Conservation (phyloP, 2,329 filamentous ascomycete genomes). For the Colletotrichum sp. region DNA sequence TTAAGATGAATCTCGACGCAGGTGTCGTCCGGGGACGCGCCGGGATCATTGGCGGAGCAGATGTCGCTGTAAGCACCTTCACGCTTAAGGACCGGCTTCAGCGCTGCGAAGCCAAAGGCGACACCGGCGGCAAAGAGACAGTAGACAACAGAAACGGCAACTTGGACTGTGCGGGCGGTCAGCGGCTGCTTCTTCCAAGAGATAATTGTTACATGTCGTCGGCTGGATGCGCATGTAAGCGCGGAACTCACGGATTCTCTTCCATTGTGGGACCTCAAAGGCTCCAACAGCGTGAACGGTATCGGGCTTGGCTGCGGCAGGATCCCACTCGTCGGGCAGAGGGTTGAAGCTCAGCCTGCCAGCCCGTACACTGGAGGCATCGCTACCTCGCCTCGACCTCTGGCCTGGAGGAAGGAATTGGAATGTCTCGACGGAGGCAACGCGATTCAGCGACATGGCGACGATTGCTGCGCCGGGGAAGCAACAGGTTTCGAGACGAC, state of each 20-base stretch:
- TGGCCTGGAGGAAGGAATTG: constrained; percentile 42
- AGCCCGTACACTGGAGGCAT: constrained; percentile 49
- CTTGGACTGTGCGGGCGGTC: constrained; percentile 35
- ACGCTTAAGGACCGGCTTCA: constrained; percentile 79
- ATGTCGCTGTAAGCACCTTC: constrained; percentile 73
- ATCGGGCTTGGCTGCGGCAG: constrained; percentile 41
- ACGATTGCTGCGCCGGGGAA: neutral
- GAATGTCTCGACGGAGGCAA: constrained; percentile 59
- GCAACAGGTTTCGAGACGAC: neutral
- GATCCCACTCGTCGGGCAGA: constrained; percentile 56
- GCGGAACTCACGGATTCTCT: constrained; percentile 50
- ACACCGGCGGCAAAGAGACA: constrained; percentile 62
- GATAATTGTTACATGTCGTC: neutral
- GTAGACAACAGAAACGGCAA: constrained; percentile 41
- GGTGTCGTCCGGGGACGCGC: constrained; percentile 34
- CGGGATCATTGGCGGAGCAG: constrained; percentile 47
- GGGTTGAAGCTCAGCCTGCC: constrained; percentile 60
- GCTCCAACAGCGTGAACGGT: constrained; percentile 54
- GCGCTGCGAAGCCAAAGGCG: constrained; percentile 83
- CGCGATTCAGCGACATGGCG: constrained; percentile 57
- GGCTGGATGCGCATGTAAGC: neutral
- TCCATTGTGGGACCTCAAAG: constrained; percentile 61
- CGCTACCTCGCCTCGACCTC: constrained; percentile 45
- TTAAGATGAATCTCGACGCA: constrained; percentile 72
- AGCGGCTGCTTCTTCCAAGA: neutral